Base-by-base conservation (phyloP, 2,329 filamentous ascomycete species). In the Fusarium ambrosium region DNA sequence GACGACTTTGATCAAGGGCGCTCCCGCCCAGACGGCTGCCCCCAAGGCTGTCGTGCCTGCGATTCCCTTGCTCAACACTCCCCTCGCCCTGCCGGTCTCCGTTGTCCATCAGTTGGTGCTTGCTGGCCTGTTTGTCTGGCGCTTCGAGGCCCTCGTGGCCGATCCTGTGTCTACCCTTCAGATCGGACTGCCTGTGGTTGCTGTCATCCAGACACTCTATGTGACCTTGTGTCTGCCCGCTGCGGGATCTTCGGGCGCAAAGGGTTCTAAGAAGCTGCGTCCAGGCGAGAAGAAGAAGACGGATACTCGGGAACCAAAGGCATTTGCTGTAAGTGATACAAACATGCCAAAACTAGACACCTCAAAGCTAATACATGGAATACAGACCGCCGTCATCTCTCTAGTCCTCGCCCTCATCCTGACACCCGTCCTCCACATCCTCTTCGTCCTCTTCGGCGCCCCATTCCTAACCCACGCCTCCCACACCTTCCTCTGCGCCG, bases 401-500 rank as follows among this genome's bases (percentile, higher is more conserved):
- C 79, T 88, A 41, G 73, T 87, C 22, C 80, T 98, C 88, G 92
- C 94, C 3, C 88, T 90, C 3, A 88, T 97, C 74, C 86, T 95
- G 67, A 92, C 93, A 9, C 89, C 96, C 36, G 82, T 82, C 32
- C 78, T 92, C 24, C 87, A 92, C 81, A 81, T 90, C 51, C 84
- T 92, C 41, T 89, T 97, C 78, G 88, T 98, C 79, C 93, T 98
- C 76, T 97, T 98, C 83, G 97, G 97, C 80, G 97, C 96, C 9
- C 97, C 97, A 0, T 87, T 97, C 63, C 94, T 96, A 36, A 94
- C 94, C 1, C 94, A 98, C 82, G 85, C 93, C 61, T 81, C 87
- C 5, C 93, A 97, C 75, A 99, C 97, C 1, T 81, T 94, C 36
- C 91, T 98, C 39, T 93, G 92, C 82, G 93, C 94, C 4, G 89